A percentile compares a stretch with the other conserved stretches of the same genome.
Evolutionary conservation across 257 asterid species (phyloP).

Genomic region (Ophiorrhiza pumila): DNA sequence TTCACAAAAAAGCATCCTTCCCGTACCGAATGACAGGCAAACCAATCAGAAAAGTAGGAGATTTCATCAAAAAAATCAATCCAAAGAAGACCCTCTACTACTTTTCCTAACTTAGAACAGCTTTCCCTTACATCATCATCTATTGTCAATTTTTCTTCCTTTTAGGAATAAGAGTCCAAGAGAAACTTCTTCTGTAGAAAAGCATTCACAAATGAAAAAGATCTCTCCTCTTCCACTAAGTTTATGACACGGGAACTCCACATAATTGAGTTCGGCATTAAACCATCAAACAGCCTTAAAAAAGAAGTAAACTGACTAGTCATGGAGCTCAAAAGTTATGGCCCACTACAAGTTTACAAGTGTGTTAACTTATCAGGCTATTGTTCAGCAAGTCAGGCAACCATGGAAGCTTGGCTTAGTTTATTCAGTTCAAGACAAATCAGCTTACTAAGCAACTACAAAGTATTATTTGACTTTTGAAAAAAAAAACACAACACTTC

Average conservation of each 20-base stretch:
- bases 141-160: not conserved
- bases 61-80: not conserved
- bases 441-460: constrained; percentile 2
- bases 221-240: not conserved
- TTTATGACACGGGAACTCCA: not conserved
- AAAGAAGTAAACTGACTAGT: not conserved
- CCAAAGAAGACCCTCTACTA: not conserved
- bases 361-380: constrained; percentile 1
- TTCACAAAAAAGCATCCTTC: not conserved
- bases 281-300: not conserved
- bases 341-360: not conserved
- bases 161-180: not conserved
- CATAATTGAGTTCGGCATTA: not conserved
- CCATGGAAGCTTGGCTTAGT: constrained; percentile 2
- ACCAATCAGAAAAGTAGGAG: not conserved
- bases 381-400: constrained; percentile 1
- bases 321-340: not conserved
- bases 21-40: not conserved
- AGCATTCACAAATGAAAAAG: no score
- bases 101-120: not conserved
- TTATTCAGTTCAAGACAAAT: constrained; percentile 8
- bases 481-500: no score
- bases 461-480: not conserved
- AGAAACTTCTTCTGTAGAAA: no score
- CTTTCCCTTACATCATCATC: not conserved